phyloP scores from a whole-genome alignment of 2,329 filamentous ascomycete species.

The Botrytis pseudocinerea region DNA sequence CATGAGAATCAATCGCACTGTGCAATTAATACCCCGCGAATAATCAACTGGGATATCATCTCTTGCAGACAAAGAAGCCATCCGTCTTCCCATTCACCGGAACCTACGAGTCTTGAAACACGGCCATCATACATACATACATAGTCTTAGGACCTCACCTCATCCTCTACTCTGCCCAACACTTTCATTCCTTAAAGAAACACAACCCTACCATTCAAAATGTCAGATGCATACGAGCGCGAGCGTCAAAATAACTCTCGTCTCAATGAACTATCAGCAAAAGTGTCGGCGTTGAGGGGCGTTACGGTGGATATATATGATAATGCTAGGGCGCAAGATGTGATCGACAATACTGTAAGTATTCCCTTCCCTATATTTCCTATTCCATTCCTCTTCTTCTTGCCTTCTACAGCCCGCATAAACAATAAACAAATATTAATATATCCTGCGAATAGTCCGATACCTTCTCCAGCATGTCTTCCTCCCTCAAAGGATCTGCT shows the following conservation, averaged over 20 bases:
- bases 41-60: not conserved
- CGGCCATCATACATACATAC: not conserved
- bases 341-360: constrained; percentile 83
- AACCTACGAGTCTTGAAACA: constrained; percentile 3
- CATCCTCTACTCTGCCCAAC: not conserved
- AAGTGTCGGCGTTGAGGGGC: constrained; percentile 87
- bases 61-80: constrained; percentile 16
- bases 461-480: constrained; percentile 85
- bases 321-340: constrained; percentile 82
- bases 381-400: not conserved
- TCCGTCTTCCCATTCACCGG: not conserved
- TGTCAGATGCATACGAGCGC: constrained; percentile 78
- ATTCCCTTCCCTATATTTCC: not conserved
- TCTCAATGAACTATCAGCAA: constrained; percentile 84
- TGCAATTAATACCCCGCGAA: not conserved
- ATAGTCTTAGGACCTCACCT: not conserved
- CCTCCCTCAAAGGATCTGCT: constrained; percentile 81
- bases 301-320: constrained; percentile 99
- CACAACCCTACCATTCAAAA: constrained; percentile 41
- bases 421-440: not conserved
- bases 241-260: constrained; percentile 93
- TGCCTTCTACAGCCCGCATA: not conserved
- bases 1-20: not conserved
- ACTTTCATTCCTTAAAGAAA: not conserved
- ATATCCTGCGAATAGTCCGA: constrained; percentile 60